Base-by-base conservation (phyloP, 495 filamentous ascomycete species). In the Aspergillus saccharolyticus region DNA sequence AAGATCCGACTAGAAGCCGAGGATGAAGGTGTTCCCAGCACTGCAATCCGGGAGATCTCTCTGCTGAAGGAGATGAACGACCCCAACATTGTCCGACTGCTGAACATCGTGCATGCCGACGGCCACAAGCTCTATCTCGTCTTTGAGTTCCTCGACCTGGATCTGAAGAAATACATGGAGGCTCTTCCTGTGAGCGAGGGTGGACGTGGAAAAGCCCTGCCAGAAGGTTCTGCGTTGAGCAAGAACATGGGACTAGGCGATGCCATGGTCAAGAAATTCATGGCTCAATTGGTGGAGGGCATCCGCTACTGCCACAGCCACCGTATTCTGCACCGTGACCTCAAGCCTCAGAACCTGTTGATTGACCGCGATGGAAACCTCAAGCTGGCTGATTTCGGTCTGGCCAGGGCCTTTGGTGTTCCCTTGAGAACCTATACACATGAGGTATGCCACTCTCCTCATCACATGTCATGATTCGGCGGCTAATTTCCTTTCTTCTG, bases 141-240 rank as follows among this genome's bases (percentile, higher is more conserved):
- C 43, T 90, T 93, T 59, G 92, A 97, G 66, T 97, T 90, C 73
- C 85, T 97, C 61, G 92, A 97, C 66, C 81, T 92, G 43, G 92
- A 97, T 63, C 75, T 97, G 48, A 97, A 98, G 79, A 96, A 96
- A 72, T 97, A 97, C 77, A 97, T 98, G 95, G 94, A 98, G 74
- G 86, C 92, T 43, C 83, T 99, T 47, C 94, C 94, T 7, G 83
- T 94, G 46, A 88, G 84, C 63, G 89, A 97, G 66, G 92, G 92
- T 61, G 92, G 91, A 22, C 83, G 91, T 45, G 92, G 91, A 56
- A 95, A 91, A 76, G 82, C 91, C 28, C 77, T 97, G 19, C 91
- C 91, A 8, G 89, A 96, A 62, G 90, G 90, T 17, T 80, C 86
- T 19, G 81, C 80, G 24, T 70, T 81, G n/a, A 81, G 82, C 61